These are phyloP conservation scores for Lentinula detonsa DNA, from an alignment of 768 basidiomycete species.

Conservation along the genomic window DNA sequence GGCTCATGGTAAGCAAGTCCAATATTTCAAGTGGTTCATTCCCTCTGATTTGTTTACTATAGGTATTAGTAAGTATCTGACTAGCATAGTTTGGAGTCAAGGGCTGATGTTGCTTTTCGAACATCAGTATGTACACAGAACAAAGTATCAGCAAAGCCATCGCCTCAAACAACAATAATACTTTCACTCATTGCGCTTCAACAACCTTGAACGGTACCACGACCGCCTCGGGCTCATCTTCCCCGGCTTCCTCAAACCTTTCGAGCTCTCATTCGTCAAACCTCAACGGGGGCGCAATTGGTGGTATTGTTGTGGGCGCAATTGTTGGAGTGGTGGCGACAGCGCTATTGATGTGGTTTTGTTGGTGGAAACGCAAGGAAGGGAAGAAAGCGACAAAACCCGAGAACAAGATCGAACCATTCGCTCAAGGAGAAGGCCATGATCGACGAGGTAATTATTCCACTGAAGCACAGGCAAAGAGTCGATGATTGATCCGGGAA, in stretches of 20 bases:
- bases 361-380: constrained; percentile 3
- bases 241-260: background rate
- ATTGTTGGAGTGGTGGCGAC: background rate
- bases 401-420: background rate
- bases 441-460: background rate
- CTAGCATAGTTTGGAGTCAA: background rate
- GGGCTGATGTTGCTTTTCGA: background rate
- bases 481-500: background rate
- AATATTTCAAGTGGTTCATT: background rate
- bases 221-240: background rate
- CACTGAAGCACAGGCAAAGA: background rate
- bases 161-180: constrained; percentile 17
- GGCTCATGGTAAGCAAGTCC: constrained; percentile 14
- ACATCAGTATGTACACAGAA: constrained; percentile 15
- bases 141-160: constrained; percentile 14
- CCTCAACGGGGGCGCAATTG: constrained; percentile 8
- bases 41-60: background rate
- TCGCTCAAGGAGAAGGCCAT: background rate
- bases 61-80: constrained; percentile 1
- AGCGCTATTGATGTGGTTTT: constrained; percentile 1
- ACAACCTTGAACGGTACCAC: background rate
- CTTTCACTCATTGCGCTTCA: constrained; percentile 19
- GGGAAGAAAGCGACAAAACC: background rate
- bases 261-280: background rate
- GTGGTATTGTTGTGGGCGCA: constrained; percentile 13